Conservation (phyloP, 129 eudicot genomes). For the Rutidosis leptorrhynchoides region DNA sequence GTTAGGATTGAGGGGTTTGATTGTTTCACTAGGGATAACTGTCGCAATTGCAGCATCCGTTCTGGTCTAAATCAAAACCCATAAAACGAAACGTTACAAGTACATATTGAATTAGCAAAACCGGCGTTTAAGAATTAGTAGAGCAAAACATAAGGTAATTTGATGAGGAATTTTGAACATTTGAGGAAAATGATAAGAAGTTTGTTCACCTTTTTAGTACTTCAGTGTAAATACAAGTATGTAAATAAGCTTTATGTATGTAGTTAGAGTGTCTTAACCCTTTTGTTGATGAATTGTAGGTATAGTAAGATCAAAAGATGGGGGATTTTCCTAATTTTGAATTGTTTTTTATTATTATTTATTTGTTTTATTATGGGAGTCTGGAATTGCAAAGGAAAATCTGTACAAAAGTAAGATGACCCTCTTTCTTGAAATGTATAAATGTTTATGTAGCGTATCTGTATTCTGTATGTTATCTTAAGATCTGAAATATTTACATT, state of each 20-base stretch:
- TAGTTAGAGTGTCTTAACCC: constrained; percentile 21
- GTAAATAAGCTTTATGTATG: constrained; percentile 18
- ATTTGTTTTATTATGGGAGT: constrained; percentile 20
- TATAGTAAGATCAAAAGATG: constrained; percentile 31
- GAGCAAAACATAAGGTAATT: not conserved
- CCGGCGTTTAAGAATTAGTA: constrained; percentile 8
- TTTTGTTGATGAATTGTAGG: constrained; percentile 46
- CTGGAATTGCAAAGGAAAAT: constrained; percentile 17
- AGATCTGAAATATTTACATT: not conserved
- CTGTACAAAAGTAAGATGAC: not conserved
- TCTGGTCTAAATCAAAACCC: constrained; percentile 47
- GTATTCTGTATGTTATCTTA: not conserved
- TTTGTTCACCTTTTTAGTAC: not conserved
- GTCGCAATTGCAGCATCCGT: constrained; percentile 73
- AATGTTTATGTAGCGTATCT: not conserved
- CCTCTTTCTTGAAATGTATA: not conserved
- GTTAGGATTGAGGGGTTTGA: constrained; percentile 87
- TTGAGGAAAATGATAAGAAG: constrained; percentile 4
- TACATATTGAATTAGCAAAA: constrained; percentile 27
- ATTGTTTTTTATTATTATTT: constrained; percentile 33
- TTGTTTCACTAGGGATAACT: constrained; percentile 56
- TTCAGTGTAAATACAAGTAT: constrained; percentile 16
- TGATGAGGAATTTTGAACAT: constrained; percentile 40
- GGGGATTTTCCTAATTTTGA: constrained; percentile 26
- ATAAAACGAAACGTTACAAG: constrained; percentile 7